These are phyloP conservation scores for Boechera retrofracta DNA, from an alignment of 345 rosid species.

Conservation along the genomic window DNA sequence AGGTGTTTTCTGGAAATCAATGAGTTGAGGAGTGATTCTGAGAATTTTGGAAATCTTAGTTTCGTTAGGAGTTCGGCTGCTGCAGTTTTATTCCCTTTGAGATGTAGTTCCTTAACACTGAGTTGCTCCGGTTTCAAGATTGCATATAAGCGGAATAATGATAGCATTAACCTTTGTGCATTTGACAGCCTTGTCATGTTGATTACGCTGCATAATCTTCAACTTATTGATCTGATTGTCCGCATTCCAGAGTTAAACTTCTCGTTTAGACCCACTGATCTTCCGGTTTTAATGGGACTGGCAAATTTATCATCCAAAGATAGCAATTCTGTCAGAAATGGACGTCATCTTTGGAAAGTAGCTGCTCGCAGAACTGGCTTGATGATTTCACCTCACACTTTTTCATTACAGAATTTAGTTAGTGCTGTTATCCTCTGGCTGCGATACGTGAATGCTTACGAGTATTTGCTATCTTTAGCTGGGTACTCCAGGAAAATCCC, in stretches of 20 bases:
- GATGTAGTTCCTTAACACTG: conserved; percentile 54
- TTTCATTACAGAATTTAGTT: conserved; percentile 62
- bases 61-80: conserved; percentile 59
- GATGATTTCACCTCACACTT: conserved; percentile 58
- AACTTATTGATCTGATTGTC: conserved; percentile 54
- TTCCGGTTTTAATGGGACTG: conserved; percentile 58
- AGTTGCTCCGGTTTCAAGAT: conserved; percentile 57
- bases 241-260: conserved; percentile 59
- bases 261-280: conserved; percentile 62
- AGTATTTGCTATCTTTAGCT: conserved; percentile 57
- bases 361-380: conserved; percentile 71
- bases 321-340: conserved; percentile 58
- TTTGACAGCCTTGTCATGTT: conserved; percentile 48
- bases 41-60: conserved; percentile 54
- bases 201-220: conserved; percentile 58
- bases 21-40: conserved; percentile 66
- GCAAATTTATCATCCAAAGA: conserved; percentile 53
- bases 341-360: conserved; percentile 78
- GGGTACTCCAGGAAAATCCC: conserved; percentile 60
- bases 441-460: conserved; percentile 68
- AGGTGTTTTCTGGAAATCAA: conserved; percentile 53
- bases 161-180: conserved; percentile 40
- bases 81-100: conserved; percentile 57
- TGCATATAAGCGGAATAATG: conserved; percentile 62
- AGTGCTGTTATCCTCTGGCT: conserved; percentile 65